These are phyloP conservation scores for Aureobasidium sp. DNA, from an alignment of 2,329 filamentous ascomycete species.

Conservation along the genomic window DNA sequence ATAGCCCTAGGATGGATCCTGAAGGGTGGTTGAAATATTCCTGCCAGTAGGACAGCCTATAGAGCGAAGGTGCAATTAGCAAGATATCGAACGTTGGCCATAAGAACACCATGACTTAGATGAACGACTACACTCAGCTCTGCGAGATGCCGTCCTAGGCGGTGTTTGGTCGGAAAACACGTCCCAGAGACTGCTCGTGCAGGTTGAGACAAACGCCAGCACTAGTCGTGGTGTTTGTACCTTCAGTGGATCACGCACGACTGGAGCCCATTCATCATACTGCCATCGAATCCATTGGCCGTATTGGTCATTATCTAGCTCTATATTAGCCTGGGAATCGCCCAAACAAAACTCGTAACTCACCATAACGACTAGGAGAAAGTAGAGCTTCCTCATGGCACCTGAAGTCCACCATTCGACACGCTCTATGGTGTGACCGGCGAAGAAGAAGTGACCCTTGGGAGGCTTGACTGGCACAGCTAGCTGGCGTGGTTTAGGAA, in stretches of 20 bases:
- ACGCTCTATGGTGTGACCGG: neutral
- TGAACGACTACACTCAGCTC: no score
- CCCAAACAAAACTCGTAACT: neutral
- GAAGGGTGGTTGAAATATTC: neutral
- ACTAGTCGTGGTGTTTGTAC: no score
- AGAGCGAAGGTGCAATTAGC: no score
- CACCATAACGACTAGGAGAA: neutral
- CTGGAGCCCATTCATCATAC: slow-evolving; percentile 11
- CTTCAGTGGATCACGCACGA: no score
- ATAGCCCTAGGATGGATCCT: neutral
- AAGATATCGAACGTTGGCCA: no score
- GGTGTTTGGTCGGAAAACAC: no score
- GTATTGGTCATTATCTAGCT: neutral
- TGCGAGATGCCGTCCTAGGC: no score
- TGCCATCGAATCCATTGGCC: neutral
- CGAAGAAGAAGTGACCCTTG: slow-evolving; percentile 2
- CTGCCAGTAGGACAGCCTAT: neutral
- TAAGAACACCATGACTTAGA: no score
- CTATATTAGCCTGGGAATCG: no score
- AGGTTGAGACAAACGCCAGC: no score
- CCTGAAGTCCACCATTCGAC: neutral
- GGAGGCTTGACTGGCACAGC: slow-evolving; percentile 2
- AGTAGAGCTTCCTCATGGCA: neutral
- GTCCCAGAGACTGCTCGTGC: no score
- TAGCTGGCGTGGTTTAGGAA: neutral